phyloP scores from a whole-genome alignment of 352 stramenopile genomes.

The Pythium biforme region DNA sequence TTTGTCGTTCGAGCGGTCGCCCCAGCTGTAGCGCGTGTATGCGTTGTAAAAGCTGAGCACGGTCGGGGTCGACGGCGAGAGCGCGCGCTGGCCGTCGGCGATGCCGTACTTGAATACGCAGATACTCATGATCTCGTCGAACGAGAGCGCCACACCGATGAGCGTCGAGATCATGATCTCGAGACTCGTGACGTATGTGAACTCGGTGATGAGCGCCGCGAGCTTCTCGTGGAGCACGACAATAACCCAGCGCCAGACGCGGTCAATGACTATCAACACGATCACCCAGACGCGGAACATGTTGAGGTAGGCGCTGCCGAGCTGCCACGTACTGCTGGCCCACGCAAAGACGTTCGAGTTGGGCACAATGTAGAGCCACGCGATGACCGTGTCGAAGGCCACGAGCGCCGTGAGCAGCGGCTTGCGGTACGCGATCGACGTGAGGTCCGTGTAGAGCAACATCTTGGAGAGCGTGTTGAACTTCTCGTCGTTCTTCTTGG shows the following conservation, averaged over 20 bases:
- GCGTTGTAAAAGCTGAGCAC: constrained; percentile 24
- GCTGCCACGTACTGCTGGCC: constrained; percentile 20
- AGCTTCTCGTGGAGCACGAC: constrained; percentile 18
- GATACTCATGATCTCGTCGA: constrained; percentile 21
- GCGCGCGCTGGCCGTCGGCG: constrained; percentile 21
- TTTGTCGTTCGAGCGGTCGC: constrained; percentile 22
- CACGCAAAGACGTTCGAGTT: constrained; percentile 31
- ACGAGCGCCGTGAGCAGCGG: constrained; percentile 17
- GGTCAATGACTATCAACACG: constrained; percentile 27
- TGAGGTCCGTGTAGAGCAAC: constrained; percentile 31
- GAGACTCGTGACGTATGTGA: constrained; percentile 26
- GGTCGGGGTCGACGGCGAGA: constrained; percentile 11
- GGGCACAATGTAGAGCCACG: constrained; percentile 29
- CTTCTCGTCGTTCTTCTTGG: constrained; percentile 10
- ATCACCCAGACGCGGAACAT: constrained; percentile 30
- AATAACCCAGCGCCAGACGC: constrained; percentile 13
- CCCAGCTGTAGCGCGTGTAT: constrained; percentile 28
- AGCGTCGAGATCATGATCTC: constrained; percentile 32
- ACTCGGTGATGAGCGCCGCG: constrained; percentile 25
- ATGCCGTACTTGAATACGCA: constrained; percentile 20
- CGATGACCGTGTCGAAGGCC: constrained; percentile 20
- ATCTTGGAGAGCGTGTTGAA: constrained; percentile 23
- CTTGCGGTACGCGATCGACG: constrained; percentile 27
- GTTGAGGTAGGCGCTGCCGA: constrained; percentile 29
- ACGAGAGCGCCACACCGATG: constrained; percentile 20